Evolutionary conservation across 2,329 filamentous ascomycete genomes (phyloP), one percentile per base, ranked within the genome.

Genomic region (Chaetothyriales sp.): DNA sequence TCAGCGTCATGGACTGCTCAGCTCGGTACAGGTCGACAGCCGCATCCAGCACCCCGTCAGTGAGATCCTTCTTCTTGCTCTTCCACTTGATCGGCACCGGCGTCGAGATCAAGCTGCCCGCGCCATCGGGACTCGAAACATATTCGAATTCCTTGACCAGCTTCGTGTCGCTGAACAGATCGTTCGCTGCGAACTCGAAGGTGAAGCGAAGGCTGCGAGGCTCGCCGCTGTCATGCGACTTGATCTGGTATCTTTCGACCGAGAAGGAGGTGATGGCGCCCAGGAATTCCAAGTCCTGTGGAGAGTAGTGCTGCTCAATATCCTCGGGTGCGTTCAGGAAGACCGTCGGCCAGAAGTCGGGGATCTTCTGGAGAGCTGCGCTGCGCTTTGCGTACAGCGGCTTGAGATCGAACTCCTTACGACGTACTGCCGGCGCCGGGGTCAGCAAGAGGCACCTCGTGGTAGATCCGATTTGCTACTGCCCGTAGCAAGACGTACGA

Each of bases 141-240:
- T 83, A 88, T 78, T 83, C 90, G 71, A 97, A 95, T 65, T 85
- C 86, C 82, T 97, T 97, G 71, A 90, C 85, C 47, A 97, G 71
- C 50, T 82, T 77, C 51, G 72, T 75, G 71, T 95, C 77, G 65
- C 82, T 77, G 63, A 97, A 95, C 72, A 83, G 82, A 48, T 88
- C 81, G 70, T 97, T 97, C 57, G 82, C 77, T 54, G 70, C 71
- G 69, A 95, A 95, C 62, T 86, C 82, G 64, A 92, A 88, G 56
- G 73, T 81, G 73, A 94, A 79, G 55, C 77, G 73, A 61, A 97
- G 67, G 70, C 82, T 89, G 66, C 89, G 82, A 19, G 90, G 90
- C 64, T 92, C 86, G 63, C 86, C 87, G 52, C 72, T 68, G 50
- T 72, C 68, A 55, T 75, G 75, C 58, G 74, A 67, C 49, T 67